Evolutionary conservation across 1,139 yeast genomes (phyloP).

Genomic region (Saccharomyces uvarum): DNA sequence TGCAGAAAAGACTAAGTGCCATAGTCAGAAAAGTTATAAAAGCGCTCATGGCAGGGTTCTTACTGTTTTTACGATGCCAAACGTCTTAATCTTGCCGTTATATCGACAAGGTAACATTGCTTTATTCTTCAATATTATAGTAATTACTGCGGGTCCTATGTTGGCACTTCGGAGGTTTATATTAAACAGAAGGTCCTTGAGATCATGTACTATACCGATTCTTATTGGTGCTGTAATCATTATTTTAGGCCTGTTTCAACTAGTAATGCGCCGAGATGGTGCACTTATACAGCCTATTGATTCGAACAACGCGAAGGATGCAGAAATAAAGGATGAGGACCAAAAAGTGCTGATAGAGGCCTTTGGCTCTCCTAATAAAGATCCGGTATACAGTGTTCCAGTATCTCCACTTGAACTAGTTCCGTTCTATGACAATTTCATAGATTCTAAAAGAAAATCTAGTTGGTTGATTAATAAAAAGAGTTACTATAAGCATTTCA

Average conservation of each 20-base stretch:
- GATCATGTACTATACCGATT: not conserved
- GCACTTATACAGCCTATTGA: not conserved
- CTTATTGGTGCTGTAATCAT: not conserved
- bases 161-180: not conserved
- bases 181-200: not conserved
- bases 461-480: slow-evolving; percentile 9
- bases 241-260: slow-evolving; percentile 1
- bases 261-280: not conserved
- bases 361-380: not conserved
- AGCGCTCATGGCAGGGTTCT: not conserved
- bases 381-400: not conserved
- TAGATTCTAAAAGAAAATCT: slow-evolving; percentile 1
- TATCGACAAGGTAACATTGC: not conserved
- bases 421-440: slow-evolving; percentile 9
- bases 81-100: not conserved
- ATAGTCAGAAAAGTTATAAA: not conserved
- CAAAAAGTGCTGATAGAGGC: not conserved
- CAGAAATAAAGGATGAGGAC: not conserved
- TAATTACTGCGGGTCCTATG: not conserved
- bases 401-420: slow-evolving; percentile 14
- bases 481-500: slow-evolving; percentile 8
- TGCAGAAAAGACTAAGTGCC: not conserved
- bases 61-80: not conserved
- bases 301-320: not conserved
- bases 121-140: not conserved